phyloP scores from a whole-genome alignment of 495 filamentous ascomycete species.

The Wilcoxina mikolae region DNA sequence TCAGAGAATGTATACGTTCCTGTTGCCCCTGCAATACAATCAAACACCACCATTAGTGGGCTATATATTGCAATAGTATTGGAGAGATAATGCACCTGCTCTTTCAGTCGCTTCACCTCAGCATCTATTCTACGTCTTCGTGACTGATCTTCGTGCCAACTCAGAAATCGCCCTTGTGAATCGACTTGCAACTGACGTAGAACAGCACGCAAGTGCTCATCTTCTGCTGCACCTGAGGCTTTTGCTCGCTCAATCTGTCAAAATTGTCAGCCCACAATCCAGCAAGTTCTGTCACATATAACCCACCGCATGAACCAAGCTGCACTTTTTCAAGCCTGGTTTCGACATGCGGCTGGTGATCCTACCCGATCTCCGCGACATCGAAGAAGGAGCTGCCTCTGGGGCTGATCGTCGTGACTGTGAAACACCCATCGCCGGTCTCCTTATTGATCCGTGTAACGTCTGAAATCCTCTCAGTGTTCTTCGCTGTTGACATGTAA shows the following conservation, averaged over 20 bases:
- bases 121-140: neutral
- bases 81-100: too few relatives aligned
- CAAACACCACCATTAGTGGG: too few relatives aligned
- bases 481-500: neutral
- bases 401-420: neutral
- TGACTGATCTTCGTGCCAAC: neutral
- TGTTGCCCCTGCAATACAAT: too few relatives aligned
- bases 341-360: neutral
- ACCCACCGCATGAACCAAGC: neutral
- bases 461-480: neutral
- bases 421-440: neutral
- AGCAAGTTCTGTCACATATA: too few relatives aligned
- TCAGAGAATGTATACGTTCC: neutral
- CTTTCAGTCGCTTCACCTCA: neutral
- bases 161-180: neutral
- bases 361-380: neutral
- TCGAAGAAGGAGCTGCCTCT: neutral
- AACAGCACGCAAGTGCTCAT: neutral
- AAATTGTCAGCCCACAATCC: too few relatives aligned
- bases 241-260: slow-evolving; percentile 2
- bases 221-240: neutral
- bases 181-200: neutral
- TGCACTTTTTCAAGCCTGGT: neutral
- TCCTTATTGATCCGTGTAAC: neutral
- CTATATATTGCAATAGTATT: too few relatives aligned